Base-by-base conservation (phyloP, 2,329 filamentous ascomycete species). In the Shiraia sp. region DNA sequence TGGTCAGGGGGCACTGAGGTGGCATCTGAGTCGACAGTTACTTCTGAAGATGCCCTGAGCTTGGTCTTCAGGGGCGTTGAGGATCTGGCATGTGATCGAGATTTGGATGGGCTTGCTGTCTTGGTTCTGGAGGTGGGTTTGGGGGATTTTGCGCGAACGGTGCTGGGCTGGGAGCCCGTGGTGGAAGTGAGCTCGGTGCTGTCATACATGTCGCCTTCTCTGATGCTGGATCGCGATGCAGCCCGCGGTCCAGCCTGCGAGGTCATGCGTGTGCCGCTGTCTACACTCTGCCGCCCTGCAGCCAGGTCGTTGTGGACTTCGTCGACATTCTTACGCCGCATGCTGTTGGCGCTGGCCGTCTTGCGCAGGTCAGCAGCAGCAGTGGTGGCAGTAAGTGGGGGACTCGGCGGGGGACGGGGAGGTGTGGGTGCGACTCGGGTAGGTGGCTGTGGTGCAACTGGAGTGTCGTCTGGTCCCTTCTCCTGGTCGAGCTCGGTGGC, bases 21-120 rank as follows among this genome's bases (percentile, higher is more conserved):
- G 13, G 71, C 70, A 34, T 76, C 69, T 1, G 74, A 75, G 44
- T 75, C 74, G 13, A 71, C 63, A 3, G 72, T 73, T 16, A 74
- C 48, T 19, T 64, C 71, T 0, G 72, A 75, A 9, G 62, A 59
- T 14, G 65, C 62, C 33, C 68, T 66, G 9, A 69, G 69, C 42
- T 49, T 55, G 30, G 36, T 48, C 29, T 51, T 57, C 32, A 48
- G 36, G 6, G 57, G 53, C 22, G 55, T 57, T 13, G 53, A 51
- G 24, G 51, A 53, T 28, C 64, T 68, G 27, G 47, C 47, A n/a
- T 55, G 44, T 9, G 51, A 37, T 3, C 49, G 44, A 6, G 53
- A 41, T 27, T 39, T 51, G 2, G 59, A 42, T 7, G 64, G 57
- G 36, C 57, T 63, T n/a, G 53, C 47, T 12, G 60, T 54, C 41